Evolutionary conservation across 768 basidiomycete species (phyloP).

Genomic region (Fistulinella prunicolor): DNA sequence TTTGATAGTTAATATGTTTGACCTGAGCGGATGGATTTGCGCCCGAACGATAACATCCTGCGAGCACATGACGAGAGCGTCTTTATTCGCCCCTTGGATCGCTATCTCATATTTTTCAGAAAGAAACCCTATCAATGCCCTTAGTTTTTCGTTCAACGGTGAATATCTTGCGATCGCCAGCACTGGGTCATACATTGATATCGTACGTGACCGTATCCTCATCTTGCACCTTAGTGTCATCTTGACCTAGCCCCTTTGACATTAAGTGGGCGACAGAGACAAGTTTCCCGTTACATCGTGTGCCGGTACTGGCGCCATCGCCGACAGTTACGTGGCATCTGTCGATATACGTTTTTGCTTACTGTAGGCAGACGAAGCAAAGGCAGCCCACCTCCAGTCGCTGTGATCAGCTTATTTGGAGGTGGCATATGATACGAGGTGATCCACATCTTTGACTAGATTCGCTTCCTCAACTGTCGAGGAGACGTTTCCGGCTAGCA

Average conservation of each 20-base stretch:
- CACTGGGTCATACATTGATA: conserved; percentile 70
- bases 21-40: conserved; percentile 75
- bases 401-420: conserved; percentile 74
- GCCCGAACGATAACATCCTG: conserved; percentile 71
- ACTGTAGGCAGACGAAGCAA: conserved; percentile 71
- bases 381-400: conserved; percentile 60
- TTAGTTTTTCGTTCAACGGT: conserved; percentile 84
- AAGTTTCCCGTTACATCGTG: conserved; percentile 68
- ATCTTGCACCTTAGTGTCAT: neutral
- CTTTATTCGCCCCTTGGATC: neutral
- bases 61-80: conserved; percentile 61
- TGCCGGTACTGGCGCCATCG: conserved; percentile 68
- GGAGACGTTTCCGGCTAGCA: no score
- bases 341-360: conserved; percentile 76
- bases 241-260: conserved; percentile 1
- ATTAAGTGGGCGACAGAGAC: conserved; percentile 78
- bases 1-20: conserved; percentile 81
- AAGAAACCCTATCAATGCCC: conserved; percentile 66
- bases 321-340: conserved; percentile 82
- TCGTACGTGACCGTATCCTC: conserved; percentile 50
- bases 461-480: neutral
- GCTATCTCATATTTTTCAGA: conserved; percentile 1
- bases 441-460: neutral
- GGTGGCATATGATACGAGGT: conserved; percentile 31
- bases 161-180: conserved; percentile 80